These are phyloP conservation scores for Lagenidium sp. DNA, from an alignment of 352 stramenopile genomes.

Conservation along the genomic window DNA sequence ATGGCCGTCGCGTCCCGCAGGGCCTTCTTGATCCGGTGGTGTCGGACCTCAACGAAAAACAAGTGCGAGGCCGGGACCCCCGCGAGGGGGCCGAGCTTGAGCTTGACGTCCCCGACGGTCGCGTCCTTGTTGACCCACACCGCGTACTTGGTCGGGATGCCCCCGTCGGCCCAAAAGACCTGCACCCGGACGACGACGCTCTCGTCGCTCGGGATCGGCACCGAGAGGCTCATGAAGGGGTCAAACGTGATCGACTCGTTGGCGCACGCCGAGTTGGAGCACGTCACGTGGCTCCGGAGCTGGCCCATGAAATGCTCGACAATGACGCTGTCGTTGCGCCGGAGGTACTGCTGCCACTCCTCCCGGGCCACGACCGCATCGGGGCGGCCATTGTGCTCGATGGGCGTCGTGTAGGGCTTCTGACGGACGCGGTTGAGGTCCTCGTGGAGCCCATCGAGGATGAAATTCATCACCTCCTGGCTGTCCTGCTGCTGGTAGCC, in stretches of 20 bases:
- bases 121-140: slow-evolving; percentile 44
- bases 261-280: slow-evolving; percentile 56
- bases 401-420: slow-evolving; percentile 71
- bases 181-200: slow-evolving; percentile 43
- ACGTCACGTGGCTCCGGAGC: slow-evolving; percentile 83
- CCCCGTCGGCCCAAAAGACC: slow-evolving; percentile 61
- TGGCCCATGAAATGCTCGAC: slow-evolving; percentile 89
- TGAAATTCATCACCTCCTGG: slow-evolving; percentile 90
- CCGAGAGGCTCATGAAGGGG: slow-evolving; percentile 84
- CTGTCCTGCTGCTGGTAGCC: slow-evolving; percentile 88
- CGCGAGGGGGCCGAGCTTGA: slow-evolving; percentile 40
- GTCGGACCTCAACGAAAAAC: slow-evolving; percentile 68
- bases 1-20: slow-evolving; percentile 33
- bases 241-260: slow-evolving; percentile 86
- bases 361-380: slow-evolving; percentile 65
- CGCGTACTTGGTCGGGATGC: slow-evolving; percentile 70
- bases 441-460: slow-evolving; percentile 89
- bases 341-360: slow-evolving; percentile 79
- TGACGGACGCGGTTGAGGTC: slow-evolving; percentile 83
- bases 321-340: slow-evolving; percentile 89
- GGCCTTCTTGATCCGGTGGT: slow-evolving; percentile 52
- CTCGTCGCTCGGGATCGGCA: slow-evolving; percentile 79
- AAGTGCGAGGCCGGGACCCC: slow-evolving; percentile 31
- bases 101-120: slow-evolving; percentile 47
- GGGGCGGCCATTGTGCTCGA: slow-evolving; percentile 60